Evolutionary conservation across 345 rosid genomes (phyloP), one percentile per base, ranked within the genome.

Genomic region (Gossypium ekmanianum): DNA sequence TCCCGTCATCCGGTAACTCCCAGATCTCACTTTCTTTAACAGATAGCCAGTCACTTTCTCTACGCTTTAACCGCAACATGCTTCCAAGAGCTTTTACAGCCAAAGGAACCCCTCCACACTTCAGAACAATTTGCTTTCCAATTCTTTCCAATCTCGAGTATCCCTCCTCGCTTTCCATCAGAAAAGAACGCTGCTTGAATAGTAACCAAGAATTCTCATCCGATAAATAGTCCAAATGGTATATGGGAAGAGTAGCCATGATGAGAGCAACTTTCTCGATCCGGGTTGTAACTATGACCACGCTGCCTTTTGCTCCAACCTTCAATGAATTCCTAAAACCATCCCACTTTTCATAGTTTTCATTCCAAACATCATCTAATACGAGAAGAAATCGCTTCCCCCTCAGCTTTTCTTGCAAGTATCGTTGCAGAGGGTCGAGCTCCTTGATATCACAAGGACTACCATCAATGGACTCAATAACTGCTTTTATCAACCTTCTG

Each of bases 21-120:
- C 83, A 86, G 0, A 79, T 71, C 55, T 82, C 79, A 48, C 67
- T 84, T 9, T 79, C 79, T 48, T 65, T 71, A 0, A 81, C 78
- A 8, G 0, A 34, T n/a, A 29, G 20, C 89, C 86, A 79, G 0
- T 71, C 47, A 11, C 16, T 13, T 57, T 72, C 75, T 34, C 20
- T 62, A 62, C 0, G 20, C 17, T 61, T 61, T 7, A 29, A 61
- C 43, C 65, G 18, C 65, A 61, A 2, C 65, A 61, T 2, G 29
- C 61, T 57, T 57, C 65, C 65, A 5, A 29, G n/a, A 61, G 65
- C 18, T 34, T 62, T 62, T 7, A 62, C 45, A 7, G 45, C 67
- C 45, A 62, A 62, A 7, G 18, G 71, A 51, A 0, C 65, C 18
- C 81, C 77, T 54, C 64, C 47, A 27, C 75, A 78, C 56, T 78